Base-by-base conservation (phyloP, 2,329 filamentous ascomycete species). In the Cladophialophora immunda region DNA sequence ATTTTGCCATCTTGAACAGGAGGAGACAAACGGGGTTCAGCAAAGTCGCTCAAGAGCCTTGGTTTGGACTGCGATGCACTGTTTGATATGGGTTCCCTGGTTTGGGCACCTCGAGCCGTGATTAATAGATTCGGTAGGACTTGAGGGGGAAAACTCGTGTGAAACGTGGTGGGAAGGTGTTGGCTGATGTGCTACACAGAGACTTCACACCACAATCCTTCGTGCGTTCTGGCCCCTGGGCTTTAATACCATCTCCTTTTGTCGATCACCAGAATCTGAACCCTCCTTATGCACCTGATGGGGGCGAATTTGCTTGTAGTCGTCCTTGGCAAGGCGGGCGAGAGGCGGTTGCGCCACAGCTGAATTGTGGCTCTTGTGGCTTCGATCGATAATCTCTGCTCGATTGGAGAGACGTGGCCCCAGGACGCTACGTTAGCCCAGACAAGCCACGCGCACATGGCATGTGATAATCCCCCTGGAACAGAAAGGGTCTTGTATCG, bases 1-100 rank as follows among this genome's bases (percentile, higher is more conserved):
- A 47, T 61, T 72, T 71, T 22, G 71, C 64, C 72, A 73, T 73
- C 19, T 17, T 13, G 45, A 19, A n/a, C 15, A 17, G 3, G 29
- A 25, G 27, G 27, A 30, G 5, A 4, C 11, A 19, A 6, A 22
- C 30, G 27, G 3, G 22, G 17, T 11, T 54, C 25, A 30, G 27
- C n/a, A 55, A 30, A 7, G 53, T n/a, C 4, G 53, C n/a, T 3
- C 45, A 19, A 27, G 9, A 4, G n/a, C 9, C 22, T 15, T 50
- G 22, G 45, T 27, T 19, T 50, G 22, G 22, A 11, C 11, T 27
- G 30, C 30, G 41, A 50, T 59, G 57, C n/a, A 17, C 41, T 45
- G 25, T 8, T 36, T 45, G 36, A 47, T 50, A 27, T 50, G 27
- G 6, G 19, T 25, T 15, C 22, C 22, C 22, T 13, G 6, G 41